Base-by-base conservation (phyloP, 345 rosid species). In the Moricandia arvensis region DNA sequence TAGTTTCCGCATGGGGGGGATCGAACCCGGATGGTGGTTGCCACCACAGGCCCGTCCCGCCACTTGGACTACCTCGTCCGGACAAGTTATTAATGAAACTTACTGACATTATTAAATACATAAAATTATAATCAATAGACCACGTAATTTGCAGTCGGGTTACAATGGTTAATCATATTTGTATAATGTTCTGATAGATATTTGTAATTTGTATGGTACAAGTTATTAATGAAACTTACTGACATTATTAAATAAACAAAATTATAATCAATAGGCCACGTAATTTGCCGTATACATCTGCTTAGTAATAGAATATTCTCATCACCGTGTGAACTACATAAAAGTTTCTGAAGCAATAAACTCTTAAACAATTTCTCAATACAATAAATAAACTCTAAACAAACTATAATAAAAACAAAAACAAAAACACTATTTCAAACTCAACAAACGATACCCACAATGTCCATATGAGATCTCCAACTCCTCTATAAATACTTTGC, bases 401-500 rank as follows among this genome's bases (percentile, higher is more conserved):
- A 63, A 66, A 33, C 24, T 26, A 21, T 21, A 21, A 21, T 21
- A 21, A 21, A 21, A n/a, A n/a, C n/a, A n/a, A n/a, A 21, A 58
- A 13, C 21, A 37, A 37, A 63, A 64, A 21, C 7, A 53, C 34
- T 60, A 76, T 54, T 45, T 21, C 6, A 63, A 59, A 33, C 24
- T 26, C 69, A 62, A 63, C 75, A 16, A 68, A 51, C 59, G 2
- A 8, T 34, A 60, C 74, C 58, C 67, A 77, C 61, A 68, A 77
- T 69, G 74, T 54, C 33, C 10, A n/a, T 12, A 27, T 30, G 43
- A 38, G 64, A 54, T 68, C 49, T 55, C 15, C 13, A 10, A 6
- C 16, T 71, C 4, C 59, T 66, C 63, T 78, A 78, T 78, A 72
- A 34, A 67, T 72, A 53, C 49, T 1, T 8, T 37, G 15, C 77